Conservation (phyloP, 768 basidiomycete species). For the Boletus edulis region DNA sequence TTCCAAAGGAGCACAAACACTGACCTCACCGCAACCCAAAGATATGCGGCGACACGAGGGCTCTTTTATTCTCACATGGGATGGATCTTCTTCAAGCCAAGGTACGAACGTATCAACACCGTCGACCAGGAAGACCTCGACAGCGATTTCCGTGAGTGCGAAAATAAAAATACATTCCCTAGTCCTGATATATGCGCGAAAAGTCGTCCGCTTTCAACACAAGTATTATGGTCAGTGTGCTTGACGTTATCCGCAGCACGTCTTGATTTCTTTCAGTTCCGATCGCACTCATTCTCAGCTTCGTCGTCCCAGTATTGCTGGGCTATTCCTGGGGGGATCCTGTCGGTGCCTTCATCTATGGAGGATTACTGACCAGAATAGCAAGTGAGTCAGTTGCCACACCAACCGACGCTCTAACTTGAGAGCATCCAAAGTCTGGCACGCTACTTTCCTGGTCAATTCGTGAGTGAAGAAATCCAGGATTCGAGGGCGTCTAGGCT, state of each 20-base stretch:
- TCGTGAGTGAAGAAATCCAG: background rate
- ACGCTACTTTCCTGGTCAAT: conserved; percentile 7
- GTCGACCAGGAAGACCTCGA: conserved; percentile 8
- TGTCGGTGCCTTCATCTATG: conserved; percentile 8
- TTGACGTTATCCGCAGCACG: background rate
- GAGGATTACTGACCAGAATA: conserved; percentile 6
- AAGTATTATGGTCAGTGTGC: conserved; percentile 8
- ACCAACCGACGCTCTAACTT: background rate
- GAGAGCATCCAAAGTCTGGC: conserved; percentile 6
- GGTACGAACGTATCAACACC: conserved; percentile 4
- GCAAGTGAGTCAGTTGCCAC: conserved; percentile 4
- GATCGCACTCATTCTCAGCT: conserved; percentile 6
- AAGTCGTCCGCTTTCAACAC: conserved; percentile 11
- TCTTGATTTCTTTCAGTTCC: conserved; percentile 4
- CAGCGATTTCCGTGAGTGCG: conserved; percentile 6
- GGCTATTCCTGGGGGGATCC: conserved; percentile 10
- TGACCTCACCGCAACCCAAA: background rate
- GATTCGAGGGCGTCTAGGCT: background rate
- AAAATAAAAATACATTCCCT: background rate
- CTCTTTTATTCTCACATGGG: conserved; percentile 10
- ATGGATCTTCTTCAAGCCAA: conserved; percentile 14
- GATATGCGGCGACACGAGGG: conserved; percentile 12
- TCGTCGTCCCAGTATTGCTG: background rate
- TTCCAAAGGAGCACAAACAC: background rate
- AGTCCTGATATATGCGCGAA: background rate